Evolutionary conservation across 768 basidiomycete genomes (phyloP).

Genomic region (Cyclocybe cylindracea): DNA sequence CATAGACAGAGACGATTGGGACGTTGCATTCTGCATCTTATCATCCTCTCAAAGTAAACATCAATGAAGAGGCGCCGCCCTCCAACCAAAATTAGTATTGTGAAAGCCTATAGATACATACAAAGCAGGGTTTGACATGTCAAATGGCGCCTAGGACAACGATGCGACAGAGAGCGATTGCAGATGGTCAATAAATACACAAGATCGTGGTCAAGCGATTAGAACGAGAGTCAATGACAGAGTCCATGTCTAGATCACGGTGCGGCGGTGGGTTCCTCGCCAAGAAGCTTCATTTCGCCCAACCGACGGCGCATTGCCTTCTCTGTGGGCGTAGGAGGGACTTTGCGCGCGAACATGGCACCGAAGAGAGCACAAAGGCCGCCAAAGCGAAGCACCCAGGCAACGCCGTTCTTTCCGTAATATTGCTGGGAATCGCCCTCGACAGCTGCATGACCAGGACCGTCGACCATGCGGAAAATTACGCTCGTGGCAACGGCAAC

Average conservation of each 20-base stretch:
- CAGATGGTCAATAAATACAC: background rate
- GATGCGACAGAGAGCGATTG: too few species aligned
- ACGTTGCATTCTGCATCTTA: conserved; percentile 52
- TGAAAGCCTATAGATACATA: background rate
- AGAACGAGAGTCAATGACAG: conserved; percentile 3
- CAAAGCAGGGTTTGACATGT: too few species aligned
- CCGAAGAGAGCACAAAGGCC: conserved; percentile 86
- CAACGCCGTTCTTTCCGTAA: conserved; percentile 85
- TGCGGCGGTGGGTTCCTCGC: conserved; percentile 47
- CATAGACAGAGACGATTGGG: conserved; percentile 46
- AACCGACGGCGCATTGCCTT: conserved; percentile 84
- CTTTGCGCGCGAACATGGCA: conserved; percentile 75
- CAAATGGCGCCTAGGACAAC: too few species aligned
- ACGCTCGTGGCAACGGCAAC: conserved; percentile 83
- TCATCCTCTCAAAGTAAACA: conserved; percentile 1
- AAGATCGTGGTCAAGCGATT: conserved; percentile 4
- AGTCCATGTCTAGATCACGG: conserved; percentile 32
- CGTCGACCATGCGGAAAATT: conserved; percentile 85
- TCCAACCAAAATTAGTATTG: background rate
- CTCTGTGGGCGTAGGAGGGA: conserved; percentile 89
- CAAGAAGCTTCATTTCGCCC: conserved; percentile 76
- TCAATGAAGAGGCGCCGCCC: background rate
- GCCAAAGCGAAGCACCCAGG: conserved; percentile 93
- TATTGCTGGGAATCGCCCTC: conserved; percentile 56
- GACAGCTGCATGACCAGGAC: conserved; percentile 39